Base-by-base conservation (phyloP, 2,329 filamentous ascomycete species). In the Xylaria sp. region DNA sequence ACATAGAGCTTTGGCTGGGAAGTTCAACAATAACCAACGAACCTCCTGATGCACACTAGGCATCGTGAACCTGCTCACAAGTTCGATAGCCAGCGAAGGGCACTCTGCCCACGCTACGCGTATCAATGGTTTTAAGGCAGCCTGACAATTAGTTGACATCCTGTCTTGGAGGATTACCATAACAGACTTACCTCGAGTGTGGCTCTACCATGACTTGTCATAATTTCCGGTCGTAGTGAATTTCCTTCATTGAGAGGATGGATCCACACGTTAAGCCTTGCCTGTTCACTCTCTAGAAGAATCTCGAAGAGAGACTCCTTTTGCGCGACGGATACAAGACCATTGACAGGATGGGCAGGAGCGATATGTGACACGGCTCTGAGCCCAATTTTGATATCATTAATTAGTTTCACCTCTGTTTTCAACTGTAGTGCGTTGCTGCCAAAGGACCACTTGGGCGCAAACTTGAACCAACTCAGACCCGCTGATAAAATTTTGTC, bases 341-440 rank as follows among this genome's bases (percentile, higher is more conserved):
- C 83, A 35, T 84, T 83, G 1, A 80, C 75, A 61, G 79, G 72
- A 33, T 47, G 61, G 40, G 82, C 78, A 1, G 79, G 75, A 3
- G 87, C 89, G 37, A 92, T 85, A 62, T 81, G 81, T 0, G 85
- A 81, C 11, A 93, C 84, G 2, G 80, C 82, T 65, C 88, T 87
- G 64, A 99, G 78, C 14, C 88, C 85, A 11, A 78, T 75, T 51
- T 89, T 81, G 37, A 97, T 88, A 73, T 97, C 93, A 6, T 84
- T 84, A 40, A 98, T 84, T 17, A 97, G 81, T 68, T 90, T 90
- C 35, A 92, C 87, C 77, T 99, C 95, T 0, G 96, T 94, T 80
- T 96, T 98, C 54, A 98, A 82, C 74, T 99, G 95, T 15, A 99
- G 80, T 51, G 92, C 86, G 74, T 97, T 99, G 71, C 94, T 95